Evolutionary conservation across 2,329 filamentous ascomycete genomes (phyloP).

Genomic region (Acephala macrosclerotiorum): DNA sequence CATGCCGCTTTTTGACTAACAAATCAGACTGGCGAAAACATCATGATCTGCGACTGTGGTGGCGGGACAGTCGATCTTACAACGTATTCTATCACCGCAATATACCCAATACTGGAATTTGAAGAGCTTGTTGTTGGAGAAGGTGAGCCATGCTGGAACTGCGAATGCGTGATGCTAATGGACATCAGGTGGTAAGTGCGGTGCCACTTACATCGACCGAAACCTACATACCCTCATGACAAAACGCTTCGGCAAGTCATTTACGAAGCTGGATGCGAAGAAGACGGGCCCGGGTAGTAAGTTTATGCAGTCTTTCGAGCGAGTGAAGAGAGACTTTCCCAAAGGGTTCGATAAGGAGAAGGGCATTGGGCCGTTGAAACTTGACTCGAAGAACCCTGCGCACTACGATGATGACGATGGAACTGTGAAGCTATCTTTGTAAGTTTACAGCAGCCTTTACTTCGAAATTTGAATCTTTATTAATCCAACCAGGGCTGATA

Average conservation of each 20-base stretch:
- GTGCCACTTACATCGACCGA: conserved; percentile 38
- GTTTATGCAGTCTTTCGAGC: conserved; percentile 23
- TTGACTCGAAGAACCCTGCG: conserved; percentile 26
- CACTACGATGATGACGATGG: conserved; percentile 29
- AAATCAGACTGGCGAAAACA: conserved; percentile 33
- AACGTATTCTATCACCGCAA: conserved; percentile 33
- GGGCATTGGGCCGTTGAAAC: conserved; percentile 24
- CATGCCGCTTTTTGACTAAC: background rate
- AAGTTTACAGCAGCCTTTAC: conserved; percentile 7
- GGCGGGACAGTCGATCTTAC: conserved; percentile 40
- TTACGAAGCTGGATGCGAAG: conserved; percentile 24
- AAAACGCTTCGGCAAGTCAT: conserved; percentile 32
- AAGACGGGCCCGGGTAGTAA: conserved; percentile 28
- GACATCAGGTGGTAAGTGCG: conserved; percentile 37
- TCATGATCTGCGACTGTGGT: conserved; percentile 39
- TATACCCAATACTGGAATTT: conserved; percentile 28
- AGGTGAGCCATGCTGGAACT: conserved; percentile 16
- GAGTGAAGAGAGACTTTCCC: conserved; percentile 31
- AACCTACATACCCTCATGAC: conserved; percentile 36
- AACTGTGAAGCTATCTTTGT: conserved; percentile 32
- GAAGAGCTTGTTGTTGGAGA: conserved; percentile 34
- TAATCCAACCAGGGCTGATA: conserved; percentile 33
- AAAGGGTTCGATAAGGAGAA: conserved; percentile 15
- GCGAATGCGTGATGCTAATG: background rate
- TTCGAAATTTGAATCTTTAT: too few relatives aligned